Percentiles rank a stretch among this genome's conserved stretches.
Conservation (phyloP, 176 grass and related monocot species). For the Cymbopogon citratus region DNA sequence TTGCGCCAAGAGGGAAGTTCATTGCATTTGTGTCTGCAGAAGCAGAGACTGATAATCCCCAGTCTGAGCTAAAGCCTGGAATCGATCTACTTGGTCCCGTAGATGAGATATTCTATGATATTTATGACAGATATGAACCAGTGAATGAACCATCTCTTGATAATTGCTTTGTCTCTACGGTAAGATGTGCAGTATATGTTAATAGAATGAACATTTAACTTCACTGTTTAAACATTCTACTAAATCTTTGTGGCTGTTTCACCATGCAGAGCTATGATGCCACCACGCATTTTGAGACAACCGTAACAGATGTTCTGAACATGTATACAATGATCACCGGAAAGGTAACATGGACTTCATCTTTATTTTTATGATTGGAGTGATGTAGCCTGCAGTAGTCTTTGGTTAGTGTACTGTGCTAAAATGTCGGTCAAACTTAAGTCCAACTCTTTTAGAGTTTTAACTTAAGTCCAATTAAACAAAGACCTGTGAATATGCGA, state of each 20-base stretch:
- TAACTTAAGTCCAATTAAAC: not conserved
- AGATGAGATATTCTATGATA: slow-evolving; percentile 89
- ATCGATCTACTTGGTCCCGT: slow-evolving; percentile 77
- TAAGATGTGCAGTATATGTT: slow-evolving; percentile 33
- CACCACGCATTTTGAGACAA: slow-evolving; percentile 94
- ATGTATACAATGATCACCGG: slow-evolving; percentile 88
- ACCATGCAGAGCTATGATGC: slow-evolving; percentile 83
- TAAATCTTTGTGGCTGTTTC: slow-evolving; percentile 28
- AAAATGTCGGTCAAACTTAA: not conserved
- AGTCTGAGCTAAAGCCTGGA: slow-evolving; percentile 70
- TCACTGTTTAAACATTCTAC: not conserved
- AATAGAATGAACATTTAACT: slow-evolving; percentile 8
- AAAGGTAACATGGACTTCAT: slow-evolving; percentile 46
- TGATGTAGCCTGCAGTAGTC: not conserved
- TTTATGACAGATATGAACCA: slow-evolving; percentile 83
- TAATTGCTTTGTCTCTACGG: slow-evolving; percentile 84
- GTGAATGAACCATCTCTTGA: slow-evolving; percentile 83
- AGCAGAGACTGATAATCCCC: slow-evolving; percentile 64
- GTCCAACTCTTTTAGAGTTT: too few relatives aligned
- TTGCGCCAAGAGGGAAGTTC: slow-evolving; percentile 87
- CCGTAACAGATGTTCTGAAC: slow-evolving; percentile 73
- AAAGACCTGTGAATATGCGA: not conserved
- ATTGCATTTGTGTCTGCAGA: slow-evolving; percentile 90
- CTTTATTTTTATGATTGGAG: not conserved
- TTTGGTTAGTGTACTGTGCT: not conserved